phyloP scores from a whole-genome alignment of 139 green algal species.

The Chlorella sp. region DNA sequence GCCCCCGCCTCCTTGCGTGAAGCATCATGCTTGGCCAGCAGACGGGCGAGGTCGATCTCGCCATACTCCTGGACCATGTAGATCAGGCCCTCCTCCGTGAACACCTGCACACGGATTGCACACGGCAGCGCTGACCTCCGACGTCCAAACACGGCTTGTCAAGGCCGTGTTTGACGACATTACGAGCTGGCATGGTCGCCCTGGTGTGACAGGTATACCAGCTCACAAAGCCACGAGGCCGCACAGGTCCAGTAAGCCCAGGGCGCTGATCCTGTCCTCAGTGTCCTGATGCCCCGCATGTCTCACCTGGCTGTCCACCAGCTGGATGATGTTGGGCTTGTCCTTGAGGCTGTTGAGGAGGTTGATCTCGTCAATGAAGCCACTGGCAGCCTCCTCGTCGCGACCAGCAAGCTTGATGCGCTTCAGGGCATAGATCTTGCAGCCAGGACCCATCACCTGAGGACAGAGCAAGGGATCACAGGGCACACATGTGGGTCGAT shows the following conservation, averaged over 20 bases:
- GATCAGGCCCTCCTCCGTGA: conserved; percentile 66
- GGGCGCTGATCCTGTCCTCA: too few species aligned
- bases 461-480: too few species aligned
- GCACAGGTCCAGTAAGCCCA: too few species aligned
- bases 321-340: conserved; percentile 92
- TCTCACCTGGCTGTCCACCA: conserved; percentile 75
- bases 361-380: conserved; percentile 93
- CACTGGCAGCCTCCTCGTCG: conserved; percentile 43
- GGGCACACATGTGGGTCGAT: too few species aligned
- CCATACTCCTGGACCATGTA: conserved; percentile 97
- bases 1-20: neutral
- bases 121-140: too few species aligned
- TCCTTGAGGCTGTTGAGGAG: conserved; percentile 75
- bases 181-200: too few species aligned
- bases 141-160: too few species aligned
- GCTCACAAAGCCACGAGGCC: too few species aligned
- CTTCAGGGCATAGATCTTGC: conserved; percentile 94
- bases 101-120: too few species aligned
- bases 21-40: conserved; percentile 66
- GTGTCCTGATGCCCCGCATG: too few species aligned
- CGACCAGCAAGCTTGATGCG: conserved; percentile 78
- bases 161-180: too few species aligned
- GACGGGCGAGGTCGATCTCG: conserved; percentile 90
- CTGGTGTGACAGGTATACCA: too few species aligned
- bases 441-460: conserved; percentile 85